phyloP scores from a whole-genome alignment of 2,329 filamentous ascomycete species.

The Spiromastix sp. region DNA sequence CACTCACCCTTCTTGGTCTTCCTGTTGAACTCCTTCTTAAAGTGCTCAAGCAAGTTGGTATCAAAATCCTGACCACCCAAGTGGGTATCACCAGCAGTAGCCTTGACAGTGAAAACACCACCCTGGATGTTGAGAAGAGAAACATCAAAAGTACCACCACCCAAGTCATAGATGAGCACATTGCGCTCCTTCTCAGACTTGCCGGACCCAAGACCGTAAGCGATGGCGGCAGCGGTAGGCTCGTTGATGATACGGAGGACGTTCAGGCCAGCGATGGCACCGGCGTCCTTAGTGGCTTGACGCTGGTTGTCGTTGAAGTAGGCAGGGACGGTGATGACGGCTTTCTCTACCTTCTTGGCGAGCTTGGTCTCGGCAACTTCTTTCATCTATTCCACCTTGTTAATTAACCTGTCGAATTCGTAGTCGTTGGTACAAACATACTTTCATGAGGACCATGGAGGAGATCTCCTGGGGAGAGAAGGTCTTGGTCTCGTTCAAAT shows the following conservation, averaged over 20 bases:
- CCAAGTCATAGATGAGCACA: slow-evolving; percentile 98
- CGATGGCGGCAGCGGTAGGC: slow-evolving; percentile 94
- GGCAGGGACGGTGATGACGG: slow-evolving; percentile 95
- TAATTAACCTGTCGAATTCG: not conserved
- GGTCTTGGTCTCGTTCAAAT: slow-evolving; percentile 85
- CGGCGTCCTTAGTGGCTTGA: slow-evolving; percentile 98
- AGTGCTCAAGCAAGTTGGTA: slow-evolving; percentile 88
- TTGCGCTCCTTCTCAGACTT: slow-evolving; percentile 98
- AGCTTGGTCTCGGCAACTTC: slow-evolving; percentile 98
- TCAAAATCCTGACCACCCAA: slow-evolving; percentile 95
- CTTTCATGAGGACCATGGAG: slow-evolving; percentile 97
- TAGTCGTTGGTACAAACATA: slow-evolving; percentile 40
- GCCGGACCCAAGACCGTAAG: slow-evolving; percentile 91
- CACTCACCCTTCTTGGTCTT: slow-evolving; percentile 76
- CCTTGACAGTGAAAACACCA: slow-evolving; percentile 98
- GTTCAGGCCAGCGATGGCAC: slow-evolving; percentile 93
- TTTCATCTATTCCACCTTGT: slow-evolving; percentile 64
- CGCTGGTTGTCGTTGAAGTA: slow-evolving; percentile 99
- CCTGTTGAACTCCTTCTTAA: slow-evolving; percentile 84
- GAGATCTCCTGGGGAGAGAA: slow-evolving; percentile 99
- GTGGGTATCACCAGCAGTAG: slow-evolving; percentile 94
- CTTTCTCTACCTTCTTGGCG: slow-evolving; percentile 98
- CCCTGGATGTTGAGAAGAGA: slow-evolving; percentile 98
- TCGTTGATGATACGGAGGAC: slow-evolving; percentile 99
- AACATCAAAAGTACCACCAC: slow-evolving; percentile 99